Percentiles rank a stretch among this genome's conserved stretches.
These are phyloP conservation scores for Solanum verrucosum DNA, from an alignment of 257 asterid species.

Conservation along the genomic window DNA sequence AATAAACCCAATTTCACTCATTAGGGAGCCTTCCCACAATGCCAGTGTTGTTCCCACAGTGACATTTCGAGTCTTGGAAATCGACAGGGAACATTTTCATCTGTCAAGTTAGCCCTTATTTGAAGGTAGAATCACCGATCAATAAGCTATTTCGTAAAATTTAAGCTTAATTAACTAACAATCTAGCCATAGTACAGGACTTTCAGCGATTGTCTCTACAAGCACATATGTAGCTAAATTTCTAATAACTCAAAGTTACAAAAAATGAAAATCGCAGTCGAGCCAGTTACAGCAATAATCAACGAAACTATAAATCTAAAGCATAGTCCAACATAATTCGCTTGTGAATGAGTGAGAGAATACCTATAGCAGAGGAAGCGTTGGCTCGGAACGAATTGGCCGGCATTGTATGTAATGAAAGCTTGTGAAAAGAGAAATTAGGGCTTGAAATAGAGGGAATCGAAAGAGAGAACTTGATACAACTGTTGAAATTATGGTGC, in stretches of 20 bases:
- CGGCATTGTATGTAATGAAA: not conserved
- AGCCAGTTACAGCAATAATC: not conserved
- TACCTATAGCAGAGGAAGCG: slow-evolving; percentile 4
- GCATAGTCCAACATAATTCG: not conserved
- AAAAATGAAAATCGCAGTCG: not conserved
- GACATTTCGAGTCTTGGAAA: not conserved
- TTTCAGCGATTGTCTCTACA: not conserved
- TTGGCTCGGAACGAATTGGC: not conserved
- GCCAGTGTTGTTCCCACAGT: not conserved
- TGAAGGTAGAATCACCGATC: not conserved
- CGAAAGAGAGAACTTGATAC: not conserved
- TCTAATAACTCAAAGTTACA: not conserved
- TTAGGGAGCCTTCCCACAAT: not conserved
- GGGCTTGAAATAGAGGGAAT: not conserved
- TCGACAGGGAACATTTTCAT: not conserved
- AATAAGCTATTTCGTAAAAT: not conserved
- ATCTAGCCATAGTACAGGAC: not conserved
- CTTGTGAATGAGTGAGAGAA: not conserved
- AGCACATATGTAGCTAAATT: not conserved
- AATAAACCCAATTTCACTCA: not conserved
- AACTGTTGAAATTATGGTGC: not conserved
- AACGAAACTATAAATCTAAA: not conserved
- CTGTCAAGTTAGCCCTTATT: not conserved
- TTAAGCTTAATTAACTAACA: not conserved
- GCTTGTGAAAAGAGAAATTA: not conserved